Evolutionary conservation across 2,329 filamentous ascomycete species (phyloP).

Genomic region (Neopestalotiopsis sp.): DNA sequence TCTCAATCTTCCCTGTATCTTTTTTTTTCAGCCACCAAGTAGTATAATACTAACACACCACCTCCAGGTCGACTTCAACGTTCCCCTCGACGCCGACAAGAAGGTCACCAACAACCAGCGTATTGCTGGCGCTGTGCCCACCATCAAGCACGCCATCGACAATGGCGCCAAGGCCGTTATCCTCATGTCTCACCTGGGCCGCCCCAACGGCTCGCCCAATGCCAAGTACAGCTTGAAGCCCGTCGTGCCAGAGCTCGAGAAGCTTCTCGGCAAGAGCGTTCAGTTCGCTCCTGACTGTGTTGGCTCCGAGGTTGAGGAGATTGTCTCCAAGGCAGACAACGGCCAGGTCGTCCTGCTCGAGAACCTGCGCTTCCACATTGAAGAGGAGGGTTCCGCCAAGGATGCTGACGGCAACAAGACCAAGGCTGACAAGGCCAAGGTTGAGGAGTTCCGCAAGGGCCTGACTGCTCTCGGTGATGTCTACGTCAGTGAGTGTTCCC

Average conservation of each 20-base stretch:
- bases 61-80: conserved; percentile 96
- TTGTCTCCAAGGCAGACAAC: conserved; percentile 80
- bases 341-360: conserved; percentile 91
- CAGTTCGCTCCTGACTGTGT: conserved; percentile 91
- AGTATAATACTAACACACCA: conserved; percentile 26
- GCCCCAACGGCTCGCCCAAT: conserved; percentile 88
- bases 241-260: conserved; percentile 89
- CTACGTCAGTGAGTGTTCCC: conserved; percentile 80
- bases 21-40: too few species aligned
- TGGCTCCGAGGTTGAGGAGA: conserved; percentile 86
- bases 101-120: conserved; percentile 98
- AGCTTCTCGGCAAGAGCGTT: conserved; percentile 83
- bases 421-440: conserved; percentile 94
- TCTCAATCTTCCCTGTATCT: background rate
- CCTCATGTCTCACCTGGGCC: conserved; percentile 98
- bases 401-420: conserved; percentile 94
- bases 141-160: conserved; percentile 92
- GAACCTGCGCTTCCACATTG: conserved; percentile 97
- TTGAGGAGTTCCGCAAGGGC: conserved; percentile 92
- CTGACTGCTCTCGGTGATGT: conserved; percentile 94
- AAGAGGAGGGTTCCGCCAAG: conserved; percentile 97
- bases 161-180: conserved; percentile 90
- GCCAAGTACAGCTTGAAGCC: conserved; percentile 94
- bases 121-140: conserved; percentile 93
- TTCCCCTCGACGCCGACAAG: conserved; percentile 90